These are phyloP conservation scores for Camellia sinensis DNA, from an alignment of 148 eudicot genomes.

Conservation along the genomic window DNA sequence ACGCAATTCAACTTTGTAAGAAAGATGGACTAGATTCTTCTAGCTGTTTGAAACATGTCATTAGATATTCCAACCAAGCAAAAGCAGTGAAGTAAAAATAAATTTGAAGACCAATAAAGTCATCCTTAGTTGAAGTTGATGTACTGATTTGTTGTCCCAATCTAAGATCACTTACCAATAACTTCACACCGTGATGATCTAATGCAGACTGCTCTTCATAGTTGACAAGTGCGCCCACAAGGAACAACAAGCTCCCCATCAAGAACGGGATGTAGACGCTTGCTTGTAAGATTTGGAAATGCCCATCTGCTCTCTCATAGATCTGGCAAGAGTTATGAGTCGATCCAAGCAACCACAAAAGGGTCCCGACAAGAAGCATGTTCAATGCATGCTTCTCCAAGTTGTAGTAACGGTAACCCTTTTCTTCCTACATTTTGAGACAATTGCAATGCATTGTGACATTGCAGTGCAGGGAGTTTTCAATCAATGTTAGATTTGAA, in stretches of 20 bases:
- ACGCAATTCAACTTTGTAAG: no score
- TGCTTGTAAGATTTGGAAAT: constrained; percentile 71
- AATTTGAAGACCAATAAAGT: neutral
- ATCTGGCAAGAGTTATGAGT: constrained; percentile 81
- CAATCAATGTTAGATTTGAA: neutral
- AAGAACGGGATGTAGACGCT: constrained; percentile 73
- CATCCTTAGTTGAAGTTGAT: neutral
- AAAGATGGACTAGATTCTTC: neutral
- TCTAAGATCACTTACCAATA: constrained; percentile 43
- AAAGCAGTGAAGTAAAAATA: no score
- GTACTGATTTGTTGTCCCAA: neutral
- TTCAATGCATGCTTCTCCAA: constrained; percentile 55
- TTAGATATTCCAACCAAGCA: no score
- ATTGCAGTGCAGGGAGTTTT: neutral
- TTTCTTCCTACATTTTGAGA: constrained; percentile 50
- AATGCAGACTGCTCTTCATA: constrained; percentile 29
- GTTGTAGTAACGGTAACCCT: constrained; percentile 34
- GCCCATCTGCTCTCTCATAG: constrained; percentile 84
- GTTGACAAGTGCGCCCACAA: constrained; percentile 58
- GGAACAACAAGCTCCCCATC: constrained; percentile 63
- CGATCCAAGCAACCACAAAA: constrained; percentile 75
- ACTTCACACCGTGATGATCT: constrained; percentile 45
- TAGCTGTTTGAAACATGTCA: neutral
- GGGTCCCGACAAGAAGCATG: constrained; percentile 69
- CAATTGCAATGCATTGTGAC: neutral